These are phyloP conservation scores for Starmera stellimalicola DNA, from an alignment of 1,139 yeast genomes.

Conservation along the genomic window DNA sequence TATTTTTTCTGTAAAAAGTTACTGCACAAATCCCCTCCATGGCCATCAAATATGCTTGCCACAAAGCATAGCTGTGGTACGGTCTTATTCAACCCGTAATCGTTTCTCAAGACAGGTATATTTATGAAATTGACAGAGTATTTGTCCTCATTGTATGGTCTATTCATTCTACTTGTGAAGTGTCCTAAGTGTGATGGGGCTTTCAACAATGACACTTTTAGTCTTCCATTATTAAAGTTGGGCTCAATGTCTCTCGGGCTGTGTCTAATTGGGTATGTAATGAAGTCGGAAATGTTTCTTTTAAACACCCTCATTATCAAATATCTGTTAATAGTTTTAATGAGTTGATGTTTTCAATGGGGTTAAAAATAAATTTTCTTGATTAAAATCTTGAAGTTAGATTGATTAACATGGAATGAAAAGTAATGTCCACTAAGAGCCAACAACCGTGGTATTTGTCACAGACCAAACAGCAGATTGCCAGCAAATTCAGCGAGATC, in stretches of 20 bases:
- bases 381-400: too few relatives aligned
- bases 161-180: conserved; percentile 62
- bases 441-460: conserved; percentile 22
- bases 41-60: conserved; percentile 73
- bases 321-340: too few relatives aligned
- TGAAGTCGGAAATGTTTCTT: conserved; percentile 5
- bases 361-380: too few relatives aligned
- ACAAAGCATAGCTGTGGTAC: conserved; percentile 7
- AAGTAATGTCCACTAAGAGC: too few relatives aligned
- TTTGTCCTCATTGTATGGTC: conserved; percentile 75
- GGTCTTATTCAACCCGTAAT: conserved; percentile 18
- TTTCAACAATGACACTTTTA: conserved; percentile 45
- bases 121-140: conserved; percentile 31
- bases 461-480: conserved; percentile 17
- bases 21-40: conserved; percentile 79
- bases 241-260: not conserved
- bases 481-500: conserved; percentile 20
- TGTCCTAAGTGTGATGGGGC: conserved; percentile 81
- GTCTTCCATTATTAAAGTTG: conserved; percentile 3
- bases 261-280: conserved; percentile 3
- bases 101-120: conserved; percentile 26
- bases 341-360: too few relatives aligned
- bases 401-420: too few relatives aligned
- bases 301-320: not conserved
- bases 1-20: conserved; percentile 46